Evolutionary conservation across 2,329 filamentous ascomycete species (phyloP).

Genomic region (Aureobasidium sp.): DNA sequence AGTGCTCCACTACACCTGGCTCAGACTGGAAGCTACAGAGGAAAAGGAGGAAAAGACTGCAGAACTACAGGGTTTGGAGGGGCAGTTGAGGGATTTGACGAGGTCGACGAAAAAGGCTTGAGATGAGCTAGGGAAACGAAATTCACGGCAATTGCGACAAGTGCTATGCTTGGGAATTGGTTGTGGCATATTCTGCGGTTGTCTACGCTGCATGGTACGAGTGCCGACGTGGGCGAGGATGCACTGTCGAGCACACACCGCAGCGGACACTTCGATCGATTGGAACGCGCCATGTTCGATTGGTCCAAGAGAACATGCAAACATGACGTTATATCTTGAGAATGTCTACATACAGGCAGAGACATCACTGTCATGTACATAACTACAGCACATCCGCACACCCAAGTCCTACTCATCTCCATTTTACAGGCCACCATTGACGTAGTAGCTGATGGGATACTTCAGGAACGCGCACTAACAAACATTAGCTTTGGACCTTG

Average conservation of each 20-base stretch:
- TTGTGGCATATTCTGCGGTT: too few relatives aligned
- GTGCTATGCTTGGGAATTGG: too few relatives aligned
- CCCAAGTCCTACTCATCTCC: neutral
- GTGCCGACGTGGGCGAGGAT: too few relatives aligned
- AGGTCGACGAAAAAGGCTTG: neutral
- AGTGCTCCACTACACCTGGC: conserved; percentile 66
- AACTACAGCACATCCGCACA: neutral
- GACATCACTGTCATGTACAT: neutral
- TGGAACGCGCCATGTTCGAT: neutral
- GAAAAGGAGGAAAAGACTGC: conserved; percentile 47
- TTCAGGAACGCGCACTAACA: conserved; percentile 39
- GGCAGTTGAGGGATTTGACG: neutral
- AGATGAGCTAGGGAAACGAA: neutral
- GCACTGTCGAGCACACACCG: neutral
- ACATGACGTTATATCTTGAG: too few relatives aligned
- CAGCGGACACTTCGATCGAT: neutral
- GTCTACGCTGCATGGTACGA: neutral
- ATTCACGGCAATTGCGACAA: neutral
- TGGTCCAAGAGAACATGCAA: neutral
- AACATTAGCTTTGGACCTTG: neutral
- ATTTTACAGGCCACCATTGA: conserved; percentile 24
- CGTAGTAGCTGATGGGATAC: conserved; percentile 40
- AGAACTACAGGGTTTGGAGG: neutral
- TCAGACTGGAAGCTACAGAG: conserved; percentile 67
- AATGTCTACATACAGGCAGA: neutral